Evolutionary conservation across 495 filamentous ascomycete species (phyloP).

Genomic region (Chaetomium cochliodes): DNA sequence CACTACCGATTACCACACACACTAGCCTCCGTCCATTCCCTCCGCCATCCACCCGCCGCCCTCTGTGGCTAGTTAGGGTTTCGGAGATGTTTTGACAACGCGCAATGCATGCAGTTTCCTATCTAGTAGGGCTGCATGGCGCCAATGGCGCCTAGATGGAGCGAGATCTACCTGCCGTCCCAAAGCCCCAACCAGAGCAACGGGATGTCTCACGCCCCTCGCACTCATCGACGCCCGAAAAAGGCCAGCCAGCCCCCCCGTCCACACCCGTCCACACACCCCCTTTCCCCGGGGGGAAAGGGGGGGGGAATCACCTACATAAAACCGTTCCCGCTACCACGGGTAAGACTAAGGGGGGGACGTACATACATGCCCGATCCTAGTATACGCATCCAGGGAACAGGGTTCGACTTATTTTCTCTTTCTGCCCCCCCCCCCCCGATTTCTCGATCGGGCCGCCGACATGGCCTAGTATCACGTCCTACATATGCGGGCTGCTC

Average conservation of each 20-base stretch:
- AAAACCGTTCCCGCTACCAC: not conserved
- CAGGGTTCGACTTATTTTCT: too few relatives aligned
- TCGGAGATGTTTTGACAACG: not conserved
- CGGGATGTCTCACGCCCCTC: conserved; percentile 2
- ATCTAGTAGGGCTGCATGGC: conserved; percentile 3
- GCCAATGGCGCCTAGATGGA: not conserved
- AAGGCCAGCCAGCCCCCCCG: too few relatives aligned
- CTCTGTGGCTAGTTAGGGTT: not conserved
- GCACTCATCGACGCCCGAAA: too few relatives aligned
- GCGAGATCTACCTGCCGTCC: not conserved
- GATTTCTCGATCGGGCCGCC: conserved; percentile 1
- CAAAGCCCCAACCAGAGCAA: conserved; percentile 1
- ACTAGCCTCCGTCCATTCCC: too few relatives aligned
- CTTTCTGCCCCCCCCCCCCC: not conserved
- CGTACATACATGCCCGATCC: not conserved
- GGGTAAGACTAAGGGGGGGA: not conserved
- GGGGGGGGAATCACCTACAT: not conserved
- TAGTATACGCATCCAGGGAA: not conserved
- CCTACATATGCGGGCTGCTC: not conserved
- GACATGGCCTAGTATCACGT: conserved; percentile 1
- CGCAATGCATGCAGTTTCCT: not conserved
- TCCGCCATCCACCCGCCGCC: too few relatives aligned
- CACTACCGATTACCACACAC: not conserved
- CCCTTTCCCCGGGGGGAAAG: too few relatives aligned
- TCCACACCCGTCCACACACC: too few relatives aligned